phyloP scores from a whole-genome alignment of 306 rosid genomes.

The Ziziphus jujuba region DNA sequence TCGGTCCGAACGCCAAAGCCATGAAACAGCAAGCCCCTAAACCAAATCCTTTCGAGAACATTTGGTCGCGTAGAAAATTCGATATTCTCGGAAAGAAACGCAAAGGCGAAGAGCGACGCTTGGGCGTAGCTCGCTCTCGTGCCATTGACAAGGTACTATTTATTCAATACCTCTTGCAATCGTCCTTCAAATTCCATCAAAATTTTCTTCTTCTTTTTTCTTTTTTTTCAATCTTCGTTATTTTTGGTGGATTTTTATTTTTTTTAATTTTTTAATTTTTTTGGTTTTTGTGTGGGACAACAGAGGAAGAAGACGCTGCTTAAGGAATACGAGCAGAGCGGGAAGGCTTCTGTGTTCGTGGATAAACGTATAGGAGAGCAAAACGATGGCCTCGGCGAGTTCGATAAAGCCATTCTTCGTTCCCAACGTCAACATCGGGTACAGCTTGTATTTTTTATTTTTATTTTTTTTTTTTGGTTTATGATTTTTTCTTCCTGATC shows the following conservation, averaged over 20 bases:
- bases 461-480: too few species aligned
- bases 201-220: too few species aligned
- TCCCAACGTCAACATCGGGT: slow-evolving; percentile 85
- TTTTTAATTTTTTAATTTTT: too few species aligned
- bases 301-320: slow-evolving; percentile 82
- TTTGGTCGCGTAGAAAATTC: slow-evolving; percentile 78
- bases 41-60: slow-evolving; percentile 66
- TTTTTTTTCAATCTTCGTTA: neutral
- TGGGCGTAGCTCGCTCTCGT: slow-evolving; percentile 70
- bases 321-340: slow-evolving; percentile 72
- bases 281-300: slow-evolving; percentile 27
- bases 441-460: neutral
- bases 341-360: slow-evolving; percentile 57
- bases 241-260: neutral
- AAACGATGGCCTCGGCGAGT: slow-evolving; percentile 65
- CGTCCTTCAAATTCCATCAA: neutral
- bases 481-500: neutral
- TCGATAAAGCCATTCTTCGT: slow-evolving; percentile 78
- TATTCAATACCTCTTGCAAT: neutral
- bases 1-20: slow-evolving; percentile 55
- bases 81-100: slow-evolving; percentile 79
- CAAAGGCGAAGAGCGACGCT: slow-evolving; percentile 76
- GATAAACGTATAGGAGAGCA: slow-evolving; percentile 86
- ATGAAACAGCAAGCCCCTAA: slow-evolving; percentile 65
- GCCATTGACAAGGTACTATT: slow-evolving; percentile 60